Percentiles rank a stretch among this genome's conserved stretches.
Conservation (phyloP, 2,329 filamentous ascomycete species). For the Alternaria postmessia region DNA sequence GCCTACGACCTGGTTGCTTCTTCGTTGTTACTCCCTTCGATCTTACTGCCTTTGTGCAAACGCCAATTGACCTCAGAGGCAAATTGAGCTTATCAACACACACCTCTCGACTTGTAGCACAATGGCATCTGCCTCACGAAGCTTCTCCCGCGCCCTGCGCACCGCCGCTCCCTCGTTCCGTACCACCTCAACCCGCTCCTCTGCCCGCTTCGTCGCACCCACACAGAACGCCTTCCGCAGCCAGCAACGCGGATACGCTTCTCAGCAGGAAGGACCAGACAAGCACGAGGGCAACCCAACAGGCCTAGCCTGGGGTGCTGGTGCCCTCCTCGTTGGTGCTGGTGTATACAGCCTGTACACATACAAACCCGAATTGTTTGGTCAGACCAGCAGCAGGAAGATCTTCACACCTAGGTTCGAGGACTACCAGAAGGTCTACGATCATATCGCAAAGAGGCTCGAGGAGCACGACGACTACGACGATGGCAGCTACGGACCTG, state of each 20-base stretch:
- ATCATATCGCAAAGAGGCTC: constrained; percentile 79
- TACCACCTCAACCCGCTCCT: constrained; percentile 65
- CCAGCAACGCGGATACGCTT: constrained; percentile 80
- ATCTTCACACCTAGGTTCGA: constrained; percentile 78
- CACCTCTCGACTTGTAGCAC: constrained; percentile 7
- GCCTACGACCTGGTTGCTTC: background rate
- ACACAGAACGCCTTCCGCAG: constrained; percentile 74
- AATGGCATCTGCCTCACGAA: constrained; percentile 49
- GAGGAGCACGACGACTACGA: constrained; percentile 95
- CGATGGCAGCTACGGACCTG: constrained; percentile 93
- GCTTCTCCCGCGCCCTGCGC: constrained; percentile 52
- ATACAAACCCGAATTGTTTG: constrained; percentile 60
- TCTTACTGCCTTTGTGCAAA: background rate
- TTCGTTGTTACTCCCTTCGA: constrained; percentile 14
- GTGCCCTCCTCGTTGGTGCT: constrained; percentile 38
- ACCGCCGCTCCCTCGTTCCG: constrained; percentile 58
- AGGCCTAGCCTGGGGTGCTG: constrained; percentile 45
- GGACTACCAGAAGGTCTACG: constrained; percentile 96
- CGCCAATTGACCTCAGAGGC: constrained; percentile 23
- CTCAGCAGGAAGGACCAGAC: constrained; percentile 56
- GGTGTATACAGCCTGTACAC: constrained; percentile 58
- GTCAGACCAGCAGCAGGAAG: constrained; percentile 43
- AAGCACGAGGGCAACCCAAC: constrained; percentile 61
- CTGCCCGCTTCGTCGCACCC: constrained; percentile 65
- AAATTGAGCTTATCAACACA: constrained; percentile 11